These are phyloP conservation scores for Pleurostoma richardsiae DNA, from an alignment of 2,329 filamentous ascomycete species.

Conservation along the genomic window DNA sequence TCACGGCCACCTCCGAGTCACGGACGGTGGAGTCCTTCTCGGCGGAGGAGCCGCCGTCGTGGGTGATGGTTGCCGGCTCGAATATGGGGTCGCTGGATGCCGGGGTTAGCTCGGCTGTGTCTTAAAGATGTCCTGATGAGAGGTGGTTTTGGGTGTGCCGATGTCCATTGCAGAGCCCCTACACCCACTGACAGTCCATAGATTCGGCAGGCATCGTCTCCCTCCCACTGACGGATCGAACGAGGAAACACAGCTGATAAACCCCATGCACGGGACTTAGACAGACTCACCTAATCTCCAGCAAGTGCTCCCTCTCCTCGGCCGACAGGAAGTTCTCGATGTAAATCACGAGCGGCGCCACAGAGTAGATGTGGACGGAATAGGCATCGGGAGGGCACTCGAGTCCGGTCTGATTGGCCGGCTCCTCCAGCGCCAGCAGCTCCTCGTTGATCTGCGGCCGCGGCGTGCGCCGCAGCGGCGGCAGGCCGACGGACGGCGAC, in stretches of 20 bases:
- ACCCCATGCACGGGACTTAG: too few relatives aligned
- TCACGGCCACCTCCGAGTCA: constrained; percentile 46
- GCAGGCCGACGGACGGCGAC: constrained; percentile 10
- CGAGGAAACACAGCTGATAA: too few relatives aligned
- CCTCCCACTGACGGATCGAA: too few relatives aligned
- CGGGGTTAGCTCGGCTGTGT: background rate
- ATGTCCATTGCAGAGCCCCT: background rate
- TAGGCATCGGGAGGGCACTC: constrained; percentile 36
- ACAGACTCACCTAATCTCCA: constrained; percentile 43
- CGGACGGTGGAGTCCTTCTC: constrained; percentile 38
- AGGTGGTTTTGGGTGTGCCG: background rate
- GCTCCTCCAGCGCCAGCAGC: constrained; percentile 40
- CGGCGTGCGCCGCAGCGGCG: constrained; percentile 27
- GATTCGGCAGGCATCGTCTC: too few relatives aligned
- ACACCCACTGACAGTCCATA: too few relatives aligned
- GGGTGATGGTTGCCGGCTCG: constrained; percentile 43
- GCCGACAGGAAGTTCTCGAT: constrained; percentile 44
- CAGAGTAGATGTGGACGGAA: constrained; percentile 39
- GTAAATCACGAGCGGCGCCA: constrained; percentile 48
- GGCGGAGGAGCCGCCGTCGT: constrained; percentile 34
- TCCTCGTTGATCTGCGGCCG: constrained; percentile 45
- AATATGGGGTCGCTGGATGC: constrained; percentile 40
- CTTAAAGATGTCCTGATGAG: background rate
- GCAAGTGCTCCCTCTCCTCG: constrained; percentile 38
- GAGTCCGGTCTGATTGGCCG: constrained; percentile 24